Percentiles rank a stretch among this genome's conserved stretches.
These are phyloP conservation scores for Biscogniauxia marginata DNA, from an alignment of 2,329 filamentous ascomycete species.

Conservation along the genomic window DNA sequence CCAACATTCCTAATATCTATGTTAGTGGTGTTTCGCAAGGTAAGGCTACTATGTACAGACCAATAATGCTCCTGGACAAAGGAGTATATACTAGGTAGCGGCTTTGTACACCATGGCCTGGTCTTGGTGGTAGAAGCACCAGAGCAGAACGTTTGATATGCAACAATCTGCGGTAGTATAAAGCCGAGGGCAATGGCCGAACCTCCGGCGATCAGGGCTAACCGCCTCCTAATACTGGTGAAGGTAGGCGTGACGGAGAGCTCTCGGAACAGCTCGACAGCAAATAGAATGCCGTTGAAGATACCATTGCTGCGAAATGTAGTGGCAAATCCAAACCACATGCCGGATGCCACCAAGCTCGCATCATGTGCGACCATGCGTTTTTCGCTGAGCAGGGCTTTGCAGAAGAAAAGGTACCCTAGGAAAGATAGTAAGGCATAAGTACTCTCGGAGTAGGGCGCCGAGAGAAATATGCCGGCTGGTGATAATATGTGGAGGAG, in stretches of 20 bases:
- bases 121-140: slow-evolving; percentile 31
- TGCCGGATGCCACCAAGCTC: slow-evolving; percentile 60
- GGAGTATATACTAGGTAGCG: slow-evolving; percentile 83
- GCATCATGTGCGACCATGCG: slow-evolving; percentile 39
- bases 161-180: slow-evolving; percentile 69
- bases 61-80: slow-evolving; percentile 92
- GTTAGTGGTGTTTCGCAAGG: slow-evolving; percentile 21
- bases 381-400: slow-evolving; percentile 39
- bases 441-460: slow-evolving; percentile 78
- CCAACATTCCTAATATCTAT: slow-evolving; percentile 70
- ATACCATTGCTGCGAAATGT: slow-evolving; percentile 83
- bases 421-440: slow-evolving; percentile 76
- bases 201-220: slow-evolving; percentile 64
- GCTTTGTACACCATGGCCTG: slow-evolving; percentile 71
- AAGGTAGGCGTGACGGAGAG: slow-evolving; percentile 35
- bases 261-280: slow-evolving; percentile 46
- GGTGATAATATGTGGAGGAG: slow-evolving; percentile 80
- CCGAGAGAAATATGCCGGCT: slow-evolving; percentile 83
- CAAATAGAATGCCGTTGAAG: slow-evolving; percentile 75
- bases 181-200: slow-evolving; percentile 65
- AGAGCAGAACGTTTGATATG: slow-evolving; percentile 70
- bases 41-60: slow-evolving; percentile 49
- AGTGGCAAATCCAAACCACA: slow-evolving; percentile 69
- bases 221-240: slow-evolving; percentile 49
- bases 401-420: slow-evolving; percentile 69